Conservation (phyloP, 139 green algal species). For the Haematococcus lacustris region DNA sequence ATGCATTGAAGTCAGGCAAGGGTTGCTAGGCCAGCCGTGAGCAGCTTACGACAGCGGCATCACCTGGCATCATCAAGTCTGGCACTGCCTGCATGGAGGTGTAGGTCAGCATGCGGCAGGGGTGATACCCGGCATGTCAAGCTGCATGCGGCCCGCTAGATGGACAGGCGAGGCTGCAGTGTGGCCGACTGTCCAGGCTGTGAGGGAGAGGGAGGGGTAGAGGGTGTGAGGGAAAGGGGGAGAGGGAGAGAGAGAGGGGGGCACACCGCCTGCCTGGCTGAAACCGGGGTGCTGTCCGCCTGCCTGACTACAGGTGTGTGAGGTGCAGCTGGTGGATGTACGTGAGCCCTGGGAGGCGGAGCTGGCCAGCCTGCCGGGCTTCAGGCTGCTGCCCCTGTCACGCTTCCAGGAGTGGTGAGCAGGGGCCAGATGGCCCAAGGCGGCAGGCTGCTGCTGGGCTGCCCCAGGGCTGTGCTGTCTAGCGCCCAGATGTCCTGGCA, state of each 20-base stretch:
- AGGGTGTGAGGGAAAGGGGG: neutral
- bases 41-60: too few relatives aligned
- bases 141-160: neutral
- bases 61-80: too few relatives aligned
- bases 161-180: neutral
- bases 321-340: constrained; percentile 29
- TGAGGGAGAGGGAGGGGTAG: too few relatives aligned
- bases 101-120: too few relatives aligned
- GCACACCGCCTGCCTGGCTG: neutral
- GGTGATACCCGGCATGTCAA: neutral
- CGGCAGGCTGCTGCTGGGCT: too few relatives aligned
- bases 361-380: constrained; percentile 12
- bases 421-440: neutral
- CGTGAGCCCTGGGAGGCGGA: constrained; percentile 26
- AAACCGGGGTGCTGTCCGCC: neutral
- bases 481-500: too few relatives aligned
- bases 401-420: constrained; percentile 2
- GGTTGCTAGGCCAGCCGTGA: too few relatives aligned
- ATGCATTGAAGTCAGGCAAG: too few relatives aligned
- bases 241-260: neutral
- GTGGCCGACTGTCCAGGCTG: neutral
- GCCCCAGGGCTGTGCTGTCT: too few relatives aligned
- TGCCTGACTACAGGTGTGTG: neutral
- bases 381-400: constrained; percentile 22
- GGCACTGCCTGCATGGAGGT: too few relatives aligned